Evolutionary conservation across 148 eudicot species (phyloP).

Genomic region (Polygonum maritimum): DNA sequence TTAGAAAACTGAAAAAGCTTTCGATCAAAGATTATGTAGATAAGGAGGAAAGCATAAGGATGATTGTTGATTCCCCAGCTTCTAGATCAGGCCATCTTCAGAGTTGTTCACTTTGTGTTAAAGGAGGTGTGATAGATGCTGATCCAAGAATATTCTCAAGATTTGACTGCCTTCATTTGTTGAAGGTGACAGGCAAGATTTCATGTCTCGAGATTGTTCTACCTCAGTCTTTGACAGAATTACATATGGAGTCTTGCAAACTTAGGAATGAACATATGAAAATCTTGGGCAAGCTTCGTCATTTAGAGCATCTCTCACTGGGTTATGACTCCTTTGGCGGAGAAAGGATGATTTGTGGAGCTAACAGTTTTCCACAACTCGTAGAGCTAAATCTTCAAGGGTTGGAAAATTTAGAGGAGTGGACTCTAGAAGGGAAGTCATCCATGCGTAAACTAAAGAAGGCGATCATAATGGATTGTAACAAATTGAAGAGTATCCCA

Average conservation of each 20-base stretch:
- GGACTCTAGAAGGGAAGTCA: neutral
- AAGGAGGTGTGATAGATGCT: slow-evolving; percentile 2
- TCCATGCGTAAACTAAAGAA: neutral
- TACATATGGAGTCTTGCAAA: neutral
- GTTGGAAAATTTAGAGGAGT: neutral
- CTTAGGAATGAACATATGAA: neutral
- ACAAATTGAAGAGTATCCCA: neutral
- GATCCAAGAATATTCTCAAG: slow-evolving; percentile 13
- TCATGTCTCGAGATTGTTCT: neutral
- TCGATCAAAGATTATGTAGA: slow-evolving; percentile 13
- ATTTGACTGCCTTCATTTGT: slow-evolving; percentile 17
- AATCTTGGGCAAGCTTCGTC: neutral
- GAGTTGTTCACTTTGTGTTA: neutral
- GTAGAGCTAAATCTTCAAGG: neutral
- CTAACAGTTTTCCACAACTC: neutral
- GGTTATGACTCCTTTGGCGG: neutral
- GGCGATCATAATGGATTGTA: neutral
- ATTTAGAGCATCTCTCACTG: neutral
- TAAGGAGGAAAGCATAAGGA: slow-evolving; percentile 16
- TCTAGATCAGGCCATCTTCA: slow-evolving; percentile 4
- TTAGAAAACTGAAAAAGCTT: slow-evolving; percentile 22
- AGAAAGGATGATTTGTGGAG: neutral
- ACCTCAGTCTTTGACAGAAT: neutral
- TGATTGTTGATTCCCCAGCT: neutral
- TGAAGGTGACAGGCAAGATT: slow-evolving; percentile 19